These are phyloP conservation scores for Trifolium fragiferum DNA, from an alignment of 306 rosid species.

Conservation along the genomic window DNA sequence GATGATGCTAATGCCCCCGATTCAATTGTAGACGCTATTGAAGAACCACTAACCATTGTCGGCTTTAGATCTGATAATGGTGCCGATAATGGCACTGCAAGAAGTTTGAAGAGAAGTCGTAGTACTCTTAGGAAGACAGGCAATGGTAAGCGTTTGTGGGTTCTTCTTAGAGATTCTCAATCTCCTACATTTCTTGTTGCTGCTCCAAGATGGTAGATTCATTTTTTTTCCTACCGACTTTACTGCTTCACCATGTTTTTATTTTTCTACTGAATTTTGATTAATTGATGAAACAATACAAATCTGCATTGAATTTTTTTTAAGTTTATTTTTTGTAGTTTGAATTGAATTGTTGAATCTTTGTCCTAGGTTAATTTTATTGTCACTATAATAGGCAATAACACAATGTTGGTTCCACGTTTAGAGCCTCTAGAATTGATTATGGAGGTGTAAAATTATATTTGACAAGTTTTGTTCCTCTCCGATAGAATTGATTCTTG, in stretches of 20 bases:
- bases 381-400: neutral
- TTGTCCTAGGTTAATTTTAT: neutral
- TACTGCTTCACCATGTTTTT: too few species aligned
- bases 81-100: too few species aligned
- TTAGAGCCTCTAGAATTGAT: too few species aligned
- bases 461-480: too few species aligned
- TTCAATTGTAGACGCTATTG: too few species aligned
- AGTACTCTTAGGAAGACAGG: conserved; percentile 46
- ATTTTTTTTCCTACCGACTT: too few species aligned
- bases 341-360: neutral
- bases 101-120: conserved; percentile 54
- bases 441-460: too few species aligned
- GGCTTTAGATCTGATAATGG: too few species aligned
- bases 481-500: too few species aligned
- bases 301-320: neutral
- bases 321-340: neutral
- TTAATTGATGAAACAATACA: neutral
- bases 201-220: conserved; percentile 62
- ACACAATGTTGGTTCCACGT: too few species aligned
- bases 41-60: neutral
- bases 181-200: conserved; percentile 73
- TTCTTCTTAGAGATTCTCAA: conserved; percentile 60
- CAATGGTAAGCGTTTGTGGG: conserved; percentile 50
- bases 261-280: too few species aligned
- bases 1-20: neutral